Conservation (phyloP, 305 asterid species). For the Rubia peregrina region DNA sequence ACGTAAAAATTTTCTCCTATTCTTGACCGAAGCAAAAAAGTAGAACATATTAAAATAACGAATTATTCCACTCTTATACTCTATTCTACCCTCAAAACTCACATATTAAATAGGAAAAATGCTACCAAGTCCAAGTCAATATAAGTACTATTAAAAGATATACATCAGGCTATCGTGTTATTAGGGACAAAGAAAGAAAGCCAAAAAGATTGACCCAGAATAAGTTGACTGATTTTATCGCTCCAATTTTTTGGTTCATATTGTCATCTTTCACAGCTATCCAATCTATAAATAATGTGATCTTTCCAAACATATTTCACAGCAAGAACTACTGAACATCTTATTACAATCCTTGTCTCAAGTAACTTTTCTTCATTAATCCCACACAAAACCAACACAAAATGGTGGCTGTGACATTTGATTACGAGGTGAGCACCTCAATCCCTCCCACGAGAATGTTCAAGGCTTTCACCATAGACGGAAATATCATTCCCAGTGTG, state of each 20-base stretch:
- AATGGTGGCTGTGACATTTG: background rate
- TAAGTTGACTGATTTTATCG: background rate
- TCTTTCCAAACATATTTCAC: background rate
- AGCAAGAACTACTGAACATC: background rate
- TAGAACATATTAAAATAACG: no score
- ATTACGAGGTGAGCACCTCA: constrained; percentile 1
- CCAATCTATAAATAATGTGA: background rate
- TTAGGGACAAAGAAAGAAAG: background rate
- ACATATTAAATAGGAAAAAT: no score
- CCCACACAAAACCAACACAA: background rate
- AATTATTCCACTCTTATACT: no score
- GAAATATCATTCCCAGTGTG: background rate
- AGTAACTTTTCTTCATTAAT: background rate
- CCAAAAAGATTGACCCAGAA: background rate
- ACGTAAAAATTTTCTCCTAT: no score
- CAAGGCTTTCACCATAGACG: background rate
- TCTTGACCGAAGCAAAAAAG: no score
- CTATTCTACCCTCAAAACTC: no score
- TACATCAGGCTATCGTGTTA: background rate
- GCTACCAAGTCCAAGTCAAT: no score
- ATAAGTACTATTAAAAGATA: background rate
- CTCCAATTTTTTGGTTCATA: no score
- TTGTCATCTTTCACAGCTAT: no score
- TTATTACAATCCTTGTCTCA: background rate
- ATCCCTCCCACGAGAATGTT: background rate